phyloP scores from a whole-genome alignment of 2,329 filamentous ascomycete genomes.

The Ophiocordyceps sinensis region DNA sequence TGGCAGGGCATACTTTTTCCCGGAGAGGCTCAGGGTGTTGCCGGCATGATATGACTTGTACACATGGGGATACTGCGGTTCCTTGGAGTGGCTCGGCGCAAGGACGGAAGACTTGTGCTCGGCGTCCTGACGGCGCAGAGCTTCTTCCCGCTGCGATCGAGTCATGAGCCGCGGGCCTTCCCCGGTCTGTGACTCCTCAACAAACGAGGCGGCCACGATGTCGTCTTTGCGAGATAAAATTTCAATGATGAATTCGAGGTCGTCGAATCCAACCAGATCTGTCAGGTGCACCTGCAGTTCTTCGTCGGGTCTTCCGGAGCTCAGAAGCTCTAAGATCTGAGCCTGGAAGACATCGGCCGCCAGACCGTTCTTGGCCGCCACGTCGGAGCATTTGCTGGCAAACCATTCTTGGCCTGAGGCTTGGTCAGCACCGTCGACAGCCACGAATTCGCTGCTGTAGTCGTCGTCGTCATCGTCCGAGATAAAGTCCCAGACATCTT shows the following conservation, averaged over 20 bases:
- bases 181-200: conserved; percentile 17
- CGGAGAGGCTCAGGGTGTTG: conserved; percentile 67
- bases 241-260: conserved; percentile 85
- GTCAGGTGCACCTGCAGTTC: conserved; percentile 84
- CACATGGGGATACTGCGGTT: conserved; percentile 79
- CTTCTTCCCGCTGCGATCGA: conserved; percentile 63
- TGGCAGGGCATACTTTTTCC: conserved; percentile 72
- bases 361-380: conserved; percentile 53
- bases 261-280: conserved; percentile 83
- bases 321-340: conserved; percentile 63
- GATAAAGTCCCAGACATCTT: conserved; percentile 90
- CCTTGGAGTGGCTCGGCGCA: conserved; percentile 55
- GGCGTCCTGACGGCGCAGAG: conserved; percentile 59
- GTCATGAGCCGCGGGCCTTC: conserved; percentile 46
- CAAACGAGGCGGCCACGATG: conserved; percentile 36
- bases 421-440: conserved; percentile 18
- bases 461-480: conserved; percentile 57
- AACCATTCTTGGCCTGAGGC: conserved; percentile 51
- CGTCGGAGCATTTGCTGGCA: conserved; percentile 46
- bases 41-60: conserved; percentile 75
- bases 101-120: conserved; percentile 70
- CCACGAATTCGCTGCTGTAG: conserved; percentile 50
- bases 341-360: conserved; percentile 56
- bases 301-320: conserved; percentile 55
- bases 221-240: conserved; percentile 65